phyloP scores from a whole-genome alignment of 305 asterid species.

The Fraxinus floribunda region DNA sequence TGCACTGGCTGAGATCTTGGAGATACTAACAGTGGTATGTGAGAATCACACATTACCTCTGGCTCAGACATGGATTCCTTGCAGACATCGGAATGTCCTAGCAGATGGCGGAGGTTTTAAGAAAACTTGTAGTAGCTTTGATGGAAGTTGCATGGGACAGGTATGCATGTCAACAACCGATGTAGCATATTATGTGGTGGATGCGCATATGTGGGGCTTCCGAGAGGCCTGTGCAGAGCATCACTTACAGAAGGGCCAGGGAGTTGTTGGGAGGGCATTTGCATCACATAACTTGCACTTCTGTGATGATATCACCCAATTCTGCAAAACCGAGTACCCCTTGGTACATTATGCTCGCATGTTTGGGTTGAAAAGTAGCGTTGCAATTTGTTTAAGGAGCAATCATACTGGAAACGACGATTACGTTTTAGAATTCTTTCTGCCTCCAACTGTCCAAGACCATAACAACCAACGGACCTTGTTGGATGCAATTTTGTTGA shows the following conservation, averaged over 20 bases:
- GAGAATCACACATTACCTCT: slow-evolving; percentile 81
- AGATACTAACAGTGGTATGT: slow-evolving; percentile 75
- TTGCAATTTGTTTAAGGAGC: slow-evolving; percentile 75
- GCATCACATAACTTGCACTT: slow-evolving; percentile 59
- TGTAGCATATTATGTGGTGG: slow-evolving; percentile 75
- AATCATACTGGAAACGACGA: slow-evolving; percentile 76
- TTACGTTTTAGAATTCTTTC: slow-evolving; percentile 73
- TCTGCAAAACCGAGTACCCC: slow-evolving; percentile 85
- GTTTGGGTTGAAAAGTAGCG: slow-evolving; percentile 71
- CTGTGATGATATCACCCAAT: slow-evolving; percentile 63
- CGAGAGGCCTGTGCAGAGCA: slow-evolving; percentile 89
- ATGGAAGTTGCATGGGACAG: slow-evolving; percentile 85
- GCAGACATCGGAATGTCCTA: slow-evolving; percentile 72
- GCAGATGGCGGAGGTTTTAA: slow-evolving; percentile 78
- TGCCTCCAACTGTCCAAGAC: slow-evolving; percentile 50
- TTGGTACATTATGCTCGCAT: slow-evolving; percentile 87
- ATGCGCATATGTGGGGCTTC: slow-evolving; percentile 84
- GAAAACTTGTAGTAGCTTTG: slow-evolving; percentile 89
- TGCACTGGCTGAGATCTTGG: slow-evolving; percentile 80
- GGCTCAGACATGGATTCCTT: slow-evolving; percentile 97
- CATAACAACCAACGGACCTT: slow-evolving; percentile 49
- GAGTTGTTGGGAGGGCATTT: slow-evolving; percentile 86
- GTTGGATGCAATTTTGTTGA: slow-evolving; percentile 63
- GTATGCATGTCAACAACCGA: slow-evolving; percentile 91
- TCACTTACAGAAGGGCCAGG: slow-evolving; percentile 87